Evolutionary conservation across 805 yeast species (phyloP), one percentile per base, ranked within the genome.

Genomic region (Blastobotrys parvus): DNA sequence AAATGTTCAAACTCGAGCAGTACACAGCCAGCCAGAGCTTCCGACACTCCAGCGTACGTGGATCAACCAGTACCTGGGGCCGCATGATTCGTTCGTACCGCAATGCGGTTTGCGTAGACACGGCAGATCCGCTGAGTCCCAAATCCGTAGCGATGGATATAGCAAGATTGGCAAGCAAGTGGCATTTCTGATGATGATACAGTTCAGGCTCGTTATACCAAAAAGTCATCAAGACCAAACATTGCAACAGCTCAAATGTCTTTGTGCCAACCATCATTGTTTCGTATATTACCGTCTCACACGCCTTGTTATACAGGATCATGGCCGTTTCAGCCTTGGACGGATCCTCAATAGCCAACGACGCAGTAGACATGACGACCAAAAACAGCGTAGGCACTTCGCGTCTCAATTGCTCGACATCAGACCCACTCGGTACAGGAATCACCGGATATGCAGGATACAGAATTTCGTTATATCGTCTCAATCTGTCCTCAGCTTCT

Each of bases 151-250:
- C 71, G 61, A 88, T 67, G 3, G 82, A 69, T 11, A 80, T 75
- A 41, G 88, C 77, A 18, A 85, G 65, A 11, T 75, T 67, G 43
- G 77, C 75, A 49, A 85, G 70, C 41, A 86, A 65, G 57, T 84
- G 92, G 50, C 80, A 79, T 38, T 94, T 74, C 45, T 94, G 75
- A 52, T 82, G 83, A 49, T 79, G 83, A 50, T 84, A 83, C 52
- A 84, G 67, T 60, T 86, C 95, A 0, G 95, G 84, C 3, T 85
- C 75, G 50, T 82, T 84, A 57, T 86, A 87, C 95, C 95, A 88
- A 22, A 80, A 60, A 20, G 82, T 72, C 41, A 82, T 65, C 4
- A 84, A 54, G 16, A 82, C 56, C 39, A 83, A 63, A 16, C 80
- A 65, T 57, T 80, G 79, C 32, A 87, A 64, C 30, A 85, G 61